Evolutionary conservation across 768 basidiomycete species (phyloP).

Genomic region (Pisolithus albus): DNA sequence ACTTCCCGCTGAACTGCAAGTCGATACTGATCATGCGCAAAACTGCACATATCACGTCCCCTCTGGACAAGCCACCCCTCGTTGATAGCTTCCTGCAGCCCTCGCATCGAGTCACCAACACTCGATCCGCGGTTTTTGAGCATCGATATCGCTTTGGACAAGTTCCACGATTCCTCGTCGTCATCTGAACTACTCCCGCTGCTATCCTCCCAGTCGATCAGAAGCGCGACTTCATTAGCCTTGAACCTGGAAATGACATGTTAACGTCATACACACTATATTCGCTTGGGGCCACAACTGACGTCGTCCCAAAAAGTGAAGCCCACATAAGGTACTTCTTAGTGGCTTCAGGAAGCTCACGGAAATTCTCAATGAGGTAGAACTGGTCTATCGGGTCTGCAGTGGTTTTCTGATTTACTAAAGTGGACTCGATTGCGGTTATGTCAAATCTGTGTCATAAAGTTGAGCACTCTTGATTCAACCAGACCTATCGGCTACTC

Average conservation of each 20-base stretch:
- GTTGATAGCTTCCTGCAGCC: constrained; percentile 56
- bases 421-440: constrained; percentile 45
- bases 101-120: constrained; percentile 56
- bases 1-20: constrained; percentile 64
- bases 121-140: constrained; percentile 30
- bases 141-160: constrained; percentile 45
- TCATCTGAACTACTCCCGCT: constrained; percentile 41
- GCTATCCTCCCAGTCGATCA: constrained; percentile 70
- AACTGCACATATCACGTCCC: constrained; percentile 71
- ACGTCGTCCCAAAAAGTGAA: constrained; percentile 68
- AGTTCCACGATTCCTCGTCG: constrained; percentile 42
- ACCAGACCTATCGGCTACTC: constrained; percentile 19
- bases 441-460: constrained; percentile 45
- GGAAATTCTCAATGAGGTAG: constrained; percentile 53
- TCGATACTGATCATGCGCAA: constrained; percentile 68
- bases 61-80: constrained; percentile 73
- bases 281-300: constrained; percentile 15
- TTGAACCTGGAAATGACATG: constrained; percentile 44
- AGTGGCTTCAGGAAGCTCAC: constrained; percentile 56
- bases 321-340: constrained; percentile 66
- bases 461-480: background rate
- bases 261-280: background rate
- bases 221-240: constrained; percentile 62
- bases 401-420: constrained; percentile 43
- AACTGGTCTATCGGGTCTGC: constrained; percentile 56